These are phyloP conservation scores for Mycena haematopus DNA, from an alignment of 768 basidiomycete species.

Conservation along the genomic window DNA sequence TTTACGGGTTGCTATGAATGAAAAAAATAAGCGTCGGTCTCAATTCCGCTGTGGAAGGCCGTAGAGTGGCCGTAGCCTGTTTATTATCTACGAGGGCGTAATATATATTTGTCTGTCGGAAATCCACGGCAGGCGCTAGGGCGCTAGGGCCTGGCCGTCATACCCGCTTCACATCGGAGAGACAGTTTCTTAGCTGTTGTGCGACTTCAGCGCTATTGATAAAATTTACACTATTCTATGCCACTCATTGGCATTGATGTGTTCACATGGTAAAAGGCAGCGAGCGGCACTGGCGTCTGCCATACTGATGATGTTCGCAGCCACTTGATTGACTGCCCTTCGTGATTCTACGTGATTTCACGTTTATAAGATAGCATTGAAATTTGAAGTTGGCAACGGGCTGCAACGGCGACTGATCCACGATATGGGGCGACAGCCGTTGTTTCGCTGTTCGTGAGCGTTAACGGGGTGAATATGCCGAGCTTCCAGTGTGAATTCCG, in stretches of 20 bases:
- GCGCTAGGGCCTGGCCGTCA: neutral
- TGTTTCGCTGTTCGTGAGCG: neutral
- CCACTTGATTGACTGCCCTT: conserved; percentile 13
- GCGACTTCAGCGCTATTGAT: neutral
- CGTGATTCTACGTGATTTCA: neutral
- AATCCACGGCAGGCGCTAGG: too few species aligned
- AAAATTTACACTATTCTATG: neutral
- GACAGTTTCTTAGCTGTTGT: neutral
- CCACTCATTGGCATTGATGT: too few species aligned
- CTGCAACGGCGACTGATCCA: neutral
- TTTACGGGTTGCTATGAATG: neutral
- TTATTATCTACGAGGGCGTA: neutral
- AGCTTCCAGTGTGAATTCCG: neutral
- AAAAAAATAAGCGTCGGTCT: neutral
- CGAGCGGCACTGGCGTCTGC: neutral
- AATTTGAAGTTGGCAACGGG: too few species aligned
- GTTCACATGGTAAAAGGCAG: neutral
- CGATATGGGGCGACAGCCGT: neutral
- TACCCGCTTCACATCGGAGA: neutral
- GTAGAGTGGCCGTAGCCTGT: too few species aligned
- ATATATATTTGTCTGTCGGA: neutral
- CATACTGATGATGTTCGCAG: conserved; percentile 1
- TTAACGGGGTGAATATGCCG: neutral
- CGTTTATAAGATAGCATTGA: neutral
- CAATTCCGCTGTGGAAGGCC: neutral